A percentile compares a stretch with the other conserved stretches of the same genome.
These are phyloP conservation scores for Sicyos edulis DNA, from an alignment of 306 rosid genomes.

Conservation along the genomic window DNA sequence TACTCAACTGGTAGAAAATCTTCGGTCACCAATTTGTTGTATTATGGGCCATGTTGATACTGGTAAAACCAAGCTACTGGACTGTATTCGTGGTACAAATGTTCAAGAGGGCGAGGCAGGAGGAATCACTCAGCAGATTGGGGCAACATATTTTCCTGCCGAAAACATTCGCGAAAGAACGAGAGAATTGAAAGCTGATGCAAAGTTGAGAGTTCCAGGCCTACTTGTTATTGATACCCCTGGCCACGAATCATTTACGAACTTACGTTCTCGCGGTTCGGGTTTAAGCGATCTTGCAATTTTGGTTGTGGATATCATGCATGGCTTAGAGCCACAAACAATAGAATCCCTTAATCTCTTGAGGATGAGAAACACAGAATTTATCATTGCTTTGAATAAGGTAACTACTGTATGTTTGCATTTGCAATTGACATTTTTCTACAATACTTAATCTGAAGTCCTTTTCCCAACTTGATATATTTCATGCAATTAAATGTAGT, in stretches of 20 bases:
- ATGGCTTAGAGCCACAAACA: slow-evolving; percentile 93
- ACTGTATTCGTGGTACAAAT: slow-evolving; percentile 87
- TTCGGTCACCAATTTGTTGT: slow-evolving; percentile 96
- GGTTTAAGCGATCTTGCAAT: slow-evolving; percentile 93
- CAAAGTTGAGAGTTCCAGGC: slow-evolving; percentile 83
- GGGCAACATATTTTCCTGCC: slow-evolving; percentile 94
- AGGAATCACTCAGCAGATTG: slow-evolving; percentile 97
- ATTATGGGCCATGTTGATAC: slow-evolving; percentile 99
- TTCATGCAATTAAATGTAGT: neutral
- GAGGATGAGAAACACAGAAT: slow-evolving; percentile 91
- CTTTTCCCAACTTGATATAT: neutral
- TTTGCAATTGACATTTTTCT: neutral
- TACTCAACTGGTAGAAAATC: slow-evolving; percentile 52
- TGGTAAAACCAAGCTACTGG: slow-evolving; percentile 91
- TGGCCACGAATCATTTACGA: slow-evolving; percentile 86
- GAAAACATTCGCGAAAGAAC: slow-evolving; percentile 91
- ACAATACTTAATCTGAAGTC: slow-evolving; percentile 15
- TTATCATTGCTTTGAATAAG: slow-evolving; percentile 89
- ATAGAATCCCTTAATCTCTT: slow-evolving; percentile 85
- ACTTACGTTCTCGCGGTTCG: slow-evolving; percentile 89
- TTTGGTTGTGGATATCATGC: slow-evolving; percentile 96
- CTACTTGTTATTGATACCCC: slow-evolving; percentile 93
- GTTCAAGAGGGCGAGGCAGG: slow-evolving; percentile 99
- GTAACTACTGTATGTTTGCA: slow-evolving; percentile 29
- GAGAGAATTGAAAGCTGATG: slow-evolving; percentile 90